Evolutionary conservation across 257 asterid species (phyloP).

Genomic region (Capsicum chinense): DNA sequence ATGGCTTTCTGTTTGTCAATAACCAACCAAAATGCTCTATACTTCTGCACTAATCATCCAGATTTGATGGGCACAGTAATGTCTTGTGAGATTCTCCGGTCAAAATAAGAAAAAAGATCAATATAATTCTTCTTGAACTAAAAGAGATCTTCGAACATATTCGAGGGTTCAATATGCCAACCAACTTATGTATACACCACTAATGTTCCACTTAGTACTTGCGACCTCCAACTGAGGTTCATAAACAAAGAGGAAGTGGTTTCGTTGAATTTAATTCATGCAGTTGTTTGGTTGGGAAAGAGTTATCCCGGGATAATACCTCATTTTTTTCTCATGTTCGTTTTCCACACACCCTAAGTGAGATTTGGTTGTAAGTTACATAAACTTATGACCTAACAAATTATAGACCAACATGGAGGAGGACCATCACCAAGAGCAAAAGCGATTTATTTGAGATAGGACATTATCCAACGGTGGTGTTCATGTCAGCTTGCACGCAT

Average conservation of each 20-base stretch:
- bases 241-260: background rate
- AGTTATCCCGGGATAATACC: too few species aligned
- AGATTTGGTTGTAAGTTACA: background rate
- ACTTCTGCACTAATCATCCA: too few species aligned
- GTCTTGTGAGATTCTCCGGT: too few species aligned
- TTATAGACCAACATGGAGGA: background rate
- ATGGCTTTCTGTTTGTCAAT: too few species aligned
- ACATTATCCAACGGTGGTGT: background rate
- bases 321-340: too few species aligned
- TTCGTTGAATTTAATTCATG: background rate
- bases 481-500: background rate
- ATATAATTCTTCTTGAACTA: too few species aligned
- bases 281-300: too few species aligned
- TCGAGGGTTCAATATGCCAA: background rate
- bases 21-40: too few species aligned
- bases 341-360: background rate
- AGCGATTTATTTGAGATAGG: background rate
- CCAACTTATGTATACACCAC: too few species aligned
- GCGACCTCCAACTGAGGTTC: background rate
- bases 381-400: slow-evolving; percentile 13
- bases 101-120: too few species aligned
- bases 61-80: too few species aligned
- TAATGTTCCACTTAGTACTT: background rate
- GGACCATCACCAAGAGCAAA: background rate
- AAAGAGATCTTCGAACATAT: too few species aligned